Percentiles rank a stretch among this genome's conserved stretches.
These are phyloP conservation scores for Boletellus deceptivus DNA, from an alignment of 1,284 basidiomycete genomes.

Conservation along the genomic window DNA sequence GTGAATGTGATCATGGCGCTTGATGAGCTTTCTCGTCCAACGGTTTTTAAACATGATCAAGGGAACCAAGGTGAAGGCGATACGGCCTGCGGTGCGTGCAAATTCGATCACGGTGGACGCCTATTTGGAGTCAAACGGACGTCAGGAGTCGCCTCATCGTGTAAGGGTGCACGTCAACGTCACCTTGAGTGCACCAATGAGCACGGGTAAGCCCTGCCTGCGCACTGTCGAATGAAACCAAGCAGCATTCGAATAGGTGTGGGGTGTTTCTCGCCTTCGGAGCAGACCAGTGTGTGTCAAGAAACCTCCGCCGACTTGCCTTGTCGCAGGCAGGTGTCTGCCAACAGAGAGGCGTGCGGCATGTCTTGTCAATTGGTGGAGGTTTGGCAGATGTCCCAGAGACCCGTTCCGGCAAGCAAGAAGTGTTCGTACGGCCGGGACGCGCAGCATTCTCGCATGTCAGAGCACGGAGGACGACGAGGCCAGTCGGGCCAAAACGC, in stretches of 20 bases:
- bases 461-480: not conserved
- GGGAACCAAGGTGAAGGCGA: constrained; percentile 72
- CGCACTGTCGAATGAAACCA: constrained; percentile 44
- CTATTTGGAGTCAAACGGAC: constrained; percentile 28
- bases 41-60: constrained; percentile 57
- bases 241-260: constrained; percentile 5
- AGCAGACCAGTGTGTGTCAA: constrained; percentile 3
- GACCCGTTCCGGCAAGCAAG: not conserved
- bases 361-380: not conserved
- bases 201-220: constrained; percentile 34
- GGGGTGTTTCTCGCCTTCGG: constrained; percentile 3
- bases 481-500: too few relatives aligned
- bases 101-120: constrained; percentile 60
- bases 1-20: constrained; percentile 49
- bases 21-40: constrained; percentile 50
- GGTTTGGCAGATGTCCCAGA: not conserved
- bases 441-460: constrained; percentile 30
- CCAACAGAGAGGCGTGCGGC: not conserved
- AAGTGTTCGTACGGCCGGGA: constrained; percentile 8
- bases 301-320: constrained; percentile 2
- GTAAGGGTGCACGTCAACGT: not conserved
- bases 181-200: constrained; percentile 50
- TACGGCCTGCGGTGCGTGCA: constrained; percentile 60
- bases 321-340: constrained; percentile 4
- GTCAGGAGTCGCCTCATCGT: not conserved